Conservation (phyloP, 2,329 filamentous ascomycete genomes). For the Stemphylium vesicarium region DNA sequence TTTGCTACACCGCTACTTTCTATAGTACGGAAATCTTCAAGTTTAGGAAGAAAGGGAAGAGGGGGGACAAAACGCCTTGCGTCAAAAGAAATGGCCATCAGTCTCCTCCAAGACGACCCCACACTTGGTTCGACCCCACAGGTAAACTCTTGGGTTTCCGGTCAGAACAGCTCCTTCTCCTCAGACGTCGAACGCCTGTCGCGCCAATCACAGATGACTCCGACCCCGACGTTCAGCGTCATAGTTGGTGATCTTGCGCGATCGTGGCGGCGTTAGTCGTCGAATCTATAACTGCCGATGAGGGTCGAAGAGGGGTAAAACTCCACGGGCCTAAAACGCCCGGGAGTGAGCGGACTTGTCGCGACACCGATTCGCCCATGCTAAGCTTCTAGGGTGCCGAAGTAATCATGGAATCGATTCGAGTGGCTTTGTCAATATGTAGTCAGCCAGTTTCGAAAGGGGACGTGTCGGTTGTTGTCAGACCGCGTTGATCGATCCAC, state of each 20-base stretch:
- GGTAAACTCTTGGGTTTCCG: neutral
- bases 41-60: neutral
- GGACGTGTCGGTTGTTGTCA: neutral
- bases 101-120: constrained; percentile 5
- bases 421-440: constrained; percentile 25
- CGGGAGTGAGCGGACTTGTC: constrained; percentile 20
- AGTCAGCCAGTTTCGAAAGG: constrained; percentile 13
- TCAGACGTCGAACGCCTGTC: neutral
- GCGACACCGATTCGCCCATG: constrained; percentile 17
- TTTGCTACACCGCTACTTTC: neutral
- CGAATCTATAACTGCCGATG: constrained; percentile 35
- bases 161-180: neutral
- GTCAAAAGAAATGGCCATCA: constrained; percentile 14
- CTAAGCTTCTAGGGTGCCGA: neutral
- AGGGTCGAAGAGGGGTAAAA: constrained; percentile 27
- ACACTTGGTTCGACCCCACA: constrained; percentile 19
- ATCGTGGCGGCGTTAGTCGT: neutral
- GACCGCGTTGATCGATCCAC: too few species aligned
- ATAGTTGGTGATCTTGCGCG: neutral
- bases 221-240: constrained; percentile 3
- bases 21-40: neutral
- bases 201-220: constrained; percentile 1
- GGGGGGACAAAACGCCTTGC: neutral
- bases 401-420: neutral
- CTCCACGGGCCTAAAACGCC: constrained; percentile 13